A percentile compares a stretch with the other conserved stretches of the same genome.
Evolutionary conservation across 2,329 filamentous ascomycete genomes (phyloP).

Genomic region (Westerdykella sp.): DNA sequence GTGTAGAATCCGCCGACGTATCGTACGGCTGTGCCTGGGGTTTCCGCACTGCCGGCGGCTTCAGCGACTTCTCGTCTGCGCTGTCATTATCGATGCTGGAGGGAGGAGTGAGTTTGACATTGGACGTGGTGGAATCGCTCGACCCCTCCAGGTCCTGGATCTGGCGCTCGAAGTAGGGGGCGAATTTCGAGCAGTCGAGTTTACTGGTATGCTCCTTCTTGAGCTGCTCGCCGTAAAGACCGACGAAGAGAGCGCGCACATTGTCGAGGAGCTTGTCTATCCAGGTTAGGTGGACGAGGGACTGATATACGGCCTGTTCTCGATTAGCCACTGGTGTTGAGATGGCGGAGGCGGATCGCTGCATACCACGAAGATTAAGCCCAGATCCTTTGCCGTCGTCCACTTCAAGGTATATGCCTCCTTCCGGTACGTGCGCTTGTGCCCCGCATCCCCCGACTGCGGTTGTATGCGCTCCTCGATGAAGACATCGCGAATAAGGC

Average conservation of each 20-base stretch:
- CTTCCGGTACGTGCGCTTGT: slow-evolving; percentile 72
- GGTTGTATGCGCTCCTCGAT: slow-evolving; percentile 82
- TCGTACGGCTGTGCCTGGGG: slow-evolving; percentile 31
- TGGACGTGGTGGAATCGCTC: slow-evolving; percentile 31
- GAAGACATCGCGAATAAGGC: slow-evolving; percentile 92
- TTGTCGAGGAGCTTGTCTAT: slow-evolving; percentile 95
- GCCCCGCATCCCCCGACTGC: slow-evolving; percentile 54
- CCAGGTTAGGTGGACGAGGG: slow-evolving; percentile 90
- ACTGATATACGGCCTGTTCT: slow-evolving; percentile 85
- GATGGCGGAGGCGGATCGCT: neutral
- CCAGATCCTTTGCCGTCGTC: slow-evolving; percentile 86
- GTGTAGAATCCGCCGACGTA: slow-evolving; percentile 62
- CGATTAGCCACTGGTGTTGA: slow-evolving; percentile 3
- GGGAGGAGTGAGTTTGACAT: slow-evolving; percentile 48
- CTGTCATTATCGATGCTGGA: slow-evolving; percentile 46
- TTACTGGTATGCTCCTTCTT: slow-evolving; percentile 72
- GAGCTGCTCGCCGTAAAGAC: slow-evolving; percentile 82
- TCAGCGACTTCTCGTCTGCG: slow-evolving; percentile 47
- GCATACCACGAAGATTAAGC: slow-evolving; percentile 86
- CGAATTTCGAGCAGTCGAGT: slow-evolving; percentile 70
- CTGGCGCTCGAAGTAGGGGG: slow-evolving; percentile 92
- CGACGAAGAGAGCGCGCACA: slow-evolving; percentile 84
- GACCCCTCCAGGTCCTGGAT: slow-evolving; percentile 69
- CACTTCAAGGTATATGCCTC: slow-evolving; percentile 95
- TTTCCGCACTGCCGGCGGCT: slow-evolving; percentile 48